These are phyloP conservation scores for Eimeria sp. DNA, from an alignment of 169 alveolate species.

Conservation along the genomic window DNA sequence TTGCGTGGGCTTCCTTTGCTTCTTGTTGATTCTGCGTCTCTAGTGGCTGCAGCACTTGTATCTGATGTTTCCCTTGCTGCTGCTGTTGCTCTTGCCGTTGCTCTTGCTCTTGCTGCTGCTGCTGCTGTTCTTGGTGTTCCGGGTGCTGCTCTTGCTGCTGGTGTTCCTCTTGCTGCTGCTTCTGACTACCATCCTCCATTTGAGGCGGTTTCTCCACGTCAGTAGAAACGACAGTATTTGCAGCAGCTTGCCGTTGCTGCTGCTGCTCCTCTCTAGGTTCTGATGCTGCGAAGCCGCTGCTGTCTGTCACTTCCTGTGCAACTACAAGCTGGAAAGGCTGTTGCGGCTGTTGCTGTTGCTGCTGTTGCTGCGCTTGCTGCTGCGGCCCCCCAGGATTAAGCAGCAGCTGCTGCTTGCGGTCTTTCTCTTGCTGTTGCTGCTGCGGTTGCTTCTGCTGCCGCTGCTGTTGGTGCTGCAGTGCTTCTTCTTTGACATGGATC, in stretches of 20 bases:
- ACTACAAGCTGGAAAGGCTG: too few relatives aligned
- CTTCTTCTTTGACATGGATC: neutral
- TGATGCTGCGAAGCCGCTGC: neutral
- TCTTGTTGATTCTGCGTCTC: too few relatives aligned
- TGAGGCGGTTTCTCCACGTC: too few relatives aligned
- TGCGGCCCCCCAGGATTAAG: neutral
- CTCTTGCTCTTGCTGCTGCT: neutral
- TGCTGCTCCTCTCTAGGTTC: neutral
- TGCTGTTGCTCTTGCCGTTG: neutral
- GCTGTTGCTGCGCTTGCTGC: conserved; percentile 6
- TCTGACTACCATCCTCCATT: neutral
- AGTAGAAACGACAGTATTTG: too few relatives aligned
- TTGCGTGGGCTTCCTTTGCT: too few relatives aligned
- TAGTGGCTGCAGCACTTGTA: too few relatives aligned
- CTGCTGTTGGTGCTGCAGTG: conserved; percentile 18
- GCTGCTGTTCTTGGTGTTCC: neutral
- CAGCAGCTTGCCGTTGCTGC: neutral
- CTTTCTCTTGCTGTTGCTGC: neutral
- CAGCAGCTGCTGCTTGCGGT: neutral
- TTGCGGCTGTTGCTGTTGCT: neutral
- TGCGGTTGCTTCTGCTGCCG: conserved; percentile 4
- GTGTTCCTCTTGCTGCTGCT: neutral
- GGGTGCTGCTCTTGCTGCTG: neutral
- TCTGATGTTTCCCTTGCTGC: too few relatives aligned
- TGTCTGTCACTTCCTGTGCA: neutral